These are phyloP conservation scores for Penicillium sp. DNA, from an alignment of 2,329 filamentous ascomycete genomes.

Conservation along the genomic window DNA sequence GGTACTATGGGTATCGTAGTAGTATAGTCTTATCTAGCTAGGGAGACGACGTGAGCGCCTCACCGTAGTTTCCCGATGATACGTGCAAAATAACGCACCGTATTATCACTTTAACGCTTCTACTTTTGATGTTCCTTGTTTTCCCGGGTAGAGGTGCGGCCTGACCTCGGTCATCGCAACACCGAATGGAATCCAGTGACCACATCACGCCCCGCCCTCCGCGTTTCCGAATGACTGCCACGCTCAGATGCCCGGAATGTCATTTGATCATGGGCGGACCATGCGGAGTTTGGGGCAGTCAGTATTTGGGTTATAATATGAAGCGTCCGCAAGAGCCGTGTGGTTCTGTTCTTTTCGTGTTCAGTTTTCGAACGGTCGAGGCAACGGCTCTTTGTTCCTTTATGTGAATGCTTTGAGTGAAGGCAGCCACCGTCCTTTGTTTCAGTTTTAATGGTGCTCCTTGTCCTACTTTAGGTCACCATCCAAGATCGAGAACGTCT, in stretches of 20 bases:
- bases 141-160: not conserved
- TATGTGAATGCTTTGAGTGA: not conserved
- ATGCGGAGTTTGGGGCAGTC: not conserved
- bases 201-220: conserved; percentile 17
- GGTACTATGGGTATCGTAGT: not conserved
- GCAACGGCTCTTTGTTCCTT: not conserved
- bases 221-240: conserved; percentile 16
- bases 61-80: not conserved
- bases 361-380: not conserved
- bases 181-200: conserved; percentile 15
- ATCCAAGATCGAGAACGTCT: not conserved
- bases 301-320: not conserved
- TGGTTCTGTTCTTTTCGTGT: not conserved
- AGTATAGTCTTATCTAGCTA: not conserved
- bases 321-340: not conserved
- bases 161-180: not conserved
- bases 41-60: not conserved
- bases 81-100: not conserved
- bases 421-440: not conserved
- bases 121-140: not conserved
- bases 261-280: conserved; percentile 12
- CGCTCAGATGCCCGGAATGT: conserved; percentile 15
- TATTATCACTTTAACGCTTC: not conserved
- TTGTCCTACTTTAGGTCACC: not conserved
- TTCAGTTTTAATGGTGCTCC: not conserved